phyloP scores from a whole-genome alignment of 139 green algal genomes.

The Yamagishiella unicocca region DNA sequence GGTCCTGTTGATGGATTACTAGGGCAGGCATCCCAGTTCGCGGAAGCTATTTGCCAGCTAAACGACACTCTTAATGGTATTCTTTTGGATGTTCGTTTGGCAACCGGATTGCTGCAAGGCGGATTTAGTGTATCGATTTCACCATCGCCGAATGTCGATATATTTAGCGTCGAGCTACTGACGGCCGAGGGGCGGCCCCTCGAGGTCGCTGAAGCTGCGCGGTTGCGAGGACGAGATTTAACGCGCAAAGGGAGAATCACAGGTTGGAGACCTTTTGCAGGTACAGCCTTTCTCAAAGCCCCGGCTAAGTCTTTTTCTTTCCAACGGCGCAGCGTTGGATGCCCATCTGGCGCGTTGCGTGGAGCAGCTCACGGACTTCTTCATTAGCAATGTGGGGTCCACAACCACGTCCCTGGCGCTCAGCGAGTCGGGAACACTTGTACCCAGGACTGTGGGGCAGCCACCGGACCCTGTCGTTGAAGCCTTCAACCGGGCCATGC shows the following conservation, averaged over 20 bases:
- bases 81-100: neutral
- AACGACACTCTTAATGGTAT: neutral
- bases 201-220: neutral
- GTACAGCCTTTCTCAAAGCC: too few species aligned
- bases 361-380: constrained; percentile 12
- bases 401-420: neutral
- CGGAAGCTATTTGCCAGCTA: neutral
- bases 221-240: neutral
- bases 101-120: constrained; percentile 1
- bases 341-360: neutral
- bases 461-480: neutral
- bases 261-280: neutral
- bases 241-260: neutral
- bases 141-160: neutral
- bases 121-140: neutral
- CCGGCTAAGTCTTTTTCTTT: too few species aligned
- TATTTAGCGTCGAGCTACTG: constrained; percentile 15
- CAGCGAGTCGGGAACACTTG: neutral
- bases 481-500: constrained; percentile 18
- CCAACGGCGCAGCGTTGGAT: neutral
- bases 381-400: neutral
- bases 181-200: neutral
- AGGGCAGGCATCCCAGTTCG: neutral
- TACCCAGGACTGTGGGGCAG: neutral
- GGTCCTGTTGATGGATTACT: neutral